Evolutionary conservation across 2,329 filamentous ascomycete genomes (phyloP).

Genomic region (Cladosporium sp.): DNA sequence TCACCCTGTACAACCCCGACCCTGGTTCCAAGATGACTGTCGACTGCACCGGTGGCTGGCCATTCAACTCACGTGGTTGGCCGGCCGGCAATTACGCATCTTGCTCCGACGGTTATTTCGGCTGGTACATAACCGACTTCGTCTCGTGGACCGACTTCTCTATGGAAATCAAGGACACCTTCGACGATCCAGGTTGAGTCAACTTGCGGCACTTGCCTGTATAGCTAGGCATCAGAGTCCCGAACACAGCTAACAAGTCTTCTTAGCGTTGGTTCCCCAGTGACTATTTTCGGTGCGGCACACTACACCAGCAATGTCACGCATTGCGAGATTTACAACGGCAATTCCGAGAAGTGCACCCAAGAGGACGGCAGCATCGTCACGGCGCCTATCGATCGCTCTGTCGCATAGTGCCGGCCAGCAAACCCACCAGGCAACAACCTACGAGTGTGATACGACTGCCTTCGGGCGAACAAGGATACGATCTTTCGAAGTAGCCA

Average conservation of each 20-base stretch:
- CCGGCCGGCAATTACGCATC: constrained; percentile 20
- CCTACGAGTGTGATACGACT: background rate
- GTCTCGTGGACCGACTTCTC: constrained; percentile 20
- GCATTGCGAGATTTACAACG: background rate
- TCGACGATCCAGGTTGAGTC: constrained; percentile 27
- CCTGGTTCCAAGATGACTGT: constrained; percentile 24
- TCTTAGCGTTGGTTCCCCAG: constrained; percentile 24
- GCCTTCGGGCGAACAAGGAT: background rate
- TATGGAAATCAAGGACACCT: constrained; percentile 25
- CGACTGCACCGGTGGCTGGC: constrained; percentile 24
- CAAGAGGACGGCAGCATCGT: constrained; percentile 1
- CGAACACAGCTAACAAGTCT: constrained; percentile 1
- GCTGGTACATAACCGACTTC: constrained; percentile 23
- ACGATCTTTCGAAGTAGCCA: background rate
- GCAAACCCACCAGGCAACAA: background rate
- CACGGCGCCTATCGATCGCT: constrained; percentile 5
- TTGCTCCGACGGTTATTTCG: constrained; percentile 23
- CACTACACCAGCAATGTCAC: background rate
- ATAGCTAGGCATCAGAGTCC: background rate
- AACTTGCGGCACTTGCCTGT: background rate
- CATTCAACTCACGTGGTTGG: constrained; percentile 17
- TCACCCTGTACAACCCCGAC: constrained; percentile 28
- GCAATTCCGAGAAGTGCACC: background rate
- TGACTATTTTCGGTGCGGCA: constrained; percentile 24
- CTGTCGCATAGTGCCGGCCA: constrained; percentile 4